Conservation (phyloP, 202 grass and related monocot species). For the Musa balbisiana region DNA sequence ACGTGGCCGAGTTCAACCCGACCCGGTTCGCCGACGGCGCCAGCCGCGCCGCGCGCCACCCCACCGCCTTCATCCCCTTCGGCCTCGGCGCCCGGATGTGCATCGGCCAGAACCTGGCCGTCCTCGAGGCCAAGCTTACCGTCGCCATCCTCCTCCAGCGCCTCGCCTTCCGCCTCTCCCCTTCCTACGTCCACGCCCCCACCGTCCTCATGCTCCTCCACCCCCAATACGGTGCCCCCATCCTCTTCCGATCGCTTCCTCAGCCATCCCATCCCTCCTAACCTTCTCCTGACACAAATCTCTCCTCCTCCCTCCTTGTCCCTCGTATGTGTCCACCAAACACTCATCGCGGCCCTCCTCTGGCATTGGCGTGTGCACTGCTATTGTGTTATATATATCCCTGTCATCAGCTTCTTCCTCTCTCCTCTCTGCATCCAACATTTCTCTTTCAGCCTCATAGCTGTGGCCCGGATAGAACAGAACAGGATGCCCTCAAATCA, state of each 20-base stretch:
- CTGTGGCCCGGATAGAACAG: too few species aligned
- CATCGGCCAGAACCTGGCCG: constrained; percentile 88
- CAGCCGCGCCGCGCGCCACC: constrained; percentile 54
- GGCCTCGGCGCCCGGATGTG: constrained; percentile 85
- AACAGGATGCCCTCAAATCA: too few species aligned
- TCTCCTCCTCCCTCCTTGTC: background rate
- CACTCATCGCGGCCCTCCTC: too few species aligned
- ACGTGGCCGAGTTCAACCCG: constrained; percentile 83
- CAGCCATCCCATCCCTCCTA: constrained; percentile 20
- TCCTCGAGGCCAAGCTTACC: constrained; percentile 79
- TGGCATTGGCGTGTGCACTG: too few species aligned
- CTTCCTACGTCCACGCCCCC: constrained; percentile 77
- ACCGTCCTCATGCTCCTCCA: constrained; percentile 94
- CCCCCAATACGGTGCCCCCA: constrained; percentile 79
- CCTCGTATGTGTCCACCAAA: constrained; percentile 42
- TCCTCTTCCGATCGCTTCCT: constrained; percentile 57
- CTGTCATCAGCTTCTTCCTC: too few species aligned
- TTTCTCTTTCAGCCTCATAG: too few species aligned
- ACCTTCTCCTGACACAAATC: background rate
- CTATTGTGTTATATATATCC: too few species aligned
- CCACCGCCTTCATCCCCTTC: constrained; percentile 83
- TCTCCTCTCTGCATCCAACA: too few species aligned
- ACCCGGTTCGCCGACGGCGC: constrained; percentile 54
- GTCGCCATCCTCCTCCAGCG: constrained; percentile 78
- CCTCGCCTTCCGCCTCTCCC: constrained; percentile 71